Evolutionary conservation across 306 rosid genomes (phyloP).

Genomic region (Carpinus viminea): DNA sequence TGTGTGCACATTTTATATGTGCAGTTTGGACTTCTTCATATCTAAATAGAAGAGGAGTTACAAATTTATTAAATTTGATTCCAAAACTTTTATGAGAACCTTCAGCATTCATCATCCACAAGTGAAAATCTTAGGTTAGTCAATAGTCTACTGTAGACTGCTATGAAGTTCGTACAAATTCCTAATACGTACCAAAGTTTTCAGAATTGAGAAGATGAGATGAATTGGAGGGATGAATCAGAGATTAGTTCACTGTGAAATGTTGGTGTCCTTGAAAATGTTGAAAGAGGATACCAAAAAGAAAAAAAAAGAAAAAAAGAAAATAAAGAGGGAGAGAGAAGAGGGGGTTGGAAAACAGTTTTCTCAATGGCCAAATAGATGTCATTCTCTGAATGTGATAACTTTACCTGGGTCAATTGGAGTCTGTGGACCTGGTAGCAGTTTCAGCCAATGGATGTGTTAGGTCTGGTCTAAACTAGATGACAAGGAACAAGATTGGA

Average conservation of each 20-base stretch:
- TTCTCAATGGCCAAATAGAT: not conserved
- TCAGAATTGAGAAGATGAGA: too few species aligned
- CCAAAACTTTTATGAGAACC: not conserved
- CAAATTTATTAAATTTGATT: not conserved
- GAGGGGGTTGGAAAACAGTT: too few species aligned
- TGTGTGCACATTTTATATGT: not conserved
- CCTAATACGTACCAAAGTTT: not conserved
- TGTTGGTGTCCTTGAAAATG: not conserved
- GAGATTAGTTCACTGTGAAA: not conserved
- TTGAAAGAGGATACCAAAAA: not conserved
- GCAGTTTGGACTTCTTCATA: not conserved
- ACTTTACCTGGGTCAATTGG: not conserved
- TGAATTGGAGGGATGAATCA: not conserved
- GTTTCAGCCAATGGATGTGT: not conserved
- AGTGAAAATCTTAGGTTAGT: not conserved
- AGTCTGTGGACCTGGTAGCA: not conserved
- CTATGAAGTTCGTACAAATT: not conserved
- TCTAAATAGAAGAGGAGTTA: not conserved
- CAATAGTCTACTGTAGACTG: not conserved
- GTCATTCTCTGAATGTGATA: not conserved
- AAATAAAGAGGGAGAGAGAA: too few species aligned
- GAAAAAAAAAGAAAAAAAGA: too few species aligned
- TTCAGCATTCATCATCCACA: not conserved
- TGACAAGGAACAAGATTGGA: not conserved
- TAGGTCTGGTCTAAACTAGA: conserved; percentile 4